Evolutionary conservation across 768 basidiomycete species (phyloP), one percentile per base, ranked within the genome.

Genomic region (Boletus vermiculosoides): DNA sequence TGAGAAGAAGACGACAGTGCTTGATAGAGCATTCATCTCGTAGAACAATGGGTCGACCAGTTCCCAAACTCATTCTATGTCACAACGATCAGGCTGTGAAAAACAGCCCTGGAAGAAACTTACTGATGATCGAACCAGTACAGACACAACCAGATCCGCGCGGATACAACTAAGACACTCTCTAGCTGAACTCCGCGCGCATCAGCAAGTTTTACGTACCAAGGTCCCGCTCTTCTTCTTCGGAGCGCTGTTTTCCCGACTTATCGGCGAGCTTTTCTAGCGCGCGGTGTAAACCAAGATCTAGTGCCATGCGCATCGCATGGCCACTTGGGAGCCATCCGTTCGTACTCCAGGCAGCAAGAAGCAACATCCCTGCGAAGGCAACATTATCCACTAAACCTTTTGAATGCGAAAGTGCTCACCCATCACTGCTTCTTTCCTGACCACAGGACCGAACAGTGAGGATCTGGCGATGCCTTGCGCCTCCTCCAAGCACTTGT

Each of bases 101-200:
- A 5, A 48, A 40, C 18, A 15, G 18, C 8, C 7, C 8, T 0
- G n/a, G 20, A 59, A 55, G 34, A 53, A 53, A 78, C 88, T 59
- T 65, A 92, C 92, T 94, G 90, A 75, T 94, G 94, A 76, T 96
- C 94, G 66, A 96, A 93, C 91, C 93, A 93, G 70, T 95, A 96
- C 42, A 96, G 80, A 69, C 93, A 94, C 57, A 95, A 77, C 94
- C 94, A 97, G 59, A 95, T 93, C 50, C 94, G 82, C 3, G 93
- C 92, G 58, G 93, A 94, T 8, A 96, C 88, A 45, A 96, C 91
- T 92, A 66, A 57, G 37, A 51, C 16, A n/a, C 5, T 49, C 25
- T 62, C 45, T 44, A 54, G 63, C 30, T 50, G 22, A 55, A 40
- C 11, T 33, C 23, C 10, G 23, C 46, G 39, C 9, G n/a, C 44